These are phyloP conservation scores for Aspergillus diversus DNA, from an alignment of 495 filamentous ascomycete genomes.

Conservation along the genomic window DNA sequence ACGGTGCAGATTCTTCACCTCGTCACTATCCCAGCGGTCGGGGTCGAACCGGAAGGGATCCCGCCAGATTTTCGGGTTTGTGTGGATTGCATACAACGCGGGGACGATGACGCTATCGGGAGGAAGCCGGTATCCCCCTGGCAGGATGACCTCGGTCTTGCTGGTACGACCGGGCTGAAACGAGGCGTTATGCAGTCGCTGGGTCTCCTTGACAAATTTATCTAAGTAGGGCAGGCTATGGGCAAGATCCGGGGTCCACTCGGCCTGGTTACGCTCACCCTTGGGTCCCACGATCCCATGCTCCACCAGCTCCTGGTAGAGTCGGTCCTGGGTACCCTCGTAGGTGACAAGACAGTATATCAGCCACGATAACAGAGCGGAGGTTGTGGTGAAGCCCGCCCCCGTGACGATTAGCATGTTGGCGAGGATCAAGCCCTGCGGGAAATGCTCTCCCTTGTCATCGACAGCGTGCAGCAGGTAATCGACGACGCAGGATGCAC, in stretches of 20 bases:
- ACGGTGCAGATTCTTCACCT: constrained; percentile 45
- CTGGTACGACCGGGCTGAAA: constrained; percentile 60
- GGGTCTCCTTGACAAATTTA: constrained; percentile 60
- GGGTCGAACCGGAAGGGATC: constrained; percentile 58
- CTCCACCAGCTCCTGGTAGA: constrained; percentile 56
- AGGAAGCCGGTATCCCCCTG: constrained; percentile 57
- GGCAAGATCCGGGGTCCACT: constrained; percentile 42
- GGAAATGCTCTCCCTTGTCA: constrained; percentile 55
- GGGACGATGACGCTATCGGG: constrained; percentile 48
- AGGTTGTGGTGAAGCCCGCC: constrained; percentile 62
- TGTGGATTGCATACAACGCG: constrained; percentile 54
- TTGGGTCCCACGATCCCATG: constrained; percentile 37
- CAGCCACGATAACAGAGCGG: constrained; percentile 55
- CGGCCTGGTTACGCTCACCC: constrained; percentile 26
- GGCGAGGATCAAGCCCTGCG: constrained; percentile 36
- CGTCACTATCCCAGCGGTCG: constrained; percentile 55
- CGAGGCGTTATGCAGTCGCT: constrained; percentile 57
- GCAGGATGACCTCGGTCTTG: constrained; percentile 53
- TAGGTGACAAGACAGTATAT: constrained; percentile 55
- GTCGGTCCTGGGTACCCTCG: constrained; percentile 52
- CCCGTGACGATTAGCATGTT: constrained; percentile 42
- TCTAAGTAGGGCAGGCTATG: constrained; percentile 52
- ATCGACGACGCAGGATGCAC: constrained; percentile 50
- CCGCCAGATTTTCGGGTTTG: constrained; percentile 53
- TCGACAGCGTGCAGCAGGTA: constrained; percentile 51